Base-by-base conservation (phyloP, 805 yeast species). In the Yarrowia yakushimensis region DNA sequence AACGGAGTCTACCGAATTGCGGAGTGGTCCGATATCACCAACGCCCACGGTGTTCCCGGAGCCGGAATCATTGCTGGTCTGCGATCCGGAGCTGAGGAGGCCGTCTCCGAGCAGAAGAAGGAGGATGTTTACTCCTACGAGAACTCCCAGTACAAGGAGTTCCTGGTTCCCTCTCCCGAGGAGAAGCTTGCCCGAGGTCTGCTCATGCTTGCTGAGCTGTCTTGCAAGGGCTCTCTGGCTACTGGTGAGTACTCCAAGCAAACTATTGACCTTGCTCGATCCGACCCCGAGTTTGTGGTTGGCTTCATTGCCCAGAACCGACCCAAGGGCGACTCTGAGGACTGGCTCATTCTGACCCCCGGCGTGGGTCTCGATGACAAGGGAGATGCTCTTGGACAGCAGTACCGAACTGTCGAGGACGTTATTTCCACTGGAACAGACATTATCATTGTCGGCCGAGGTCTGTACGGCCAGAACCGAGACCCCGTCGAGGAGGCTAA, bases 361-460 rank as follows among this genome's bases (percentile, higher is more conserved):
- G 99, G 99, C 65, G 99, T 94, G 39, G 98, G 98, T 2, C 81
- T 94, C 60, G 99, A 93, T 72, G 98, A 93, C 72, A 94, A 87
- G 73, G 97, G 98, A 15, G 99, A 94, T 73, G 84, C 86, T 1
- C 80, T 94, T 65, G 99, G 99, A 23, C 99, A 94, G 75, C 98
- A 94, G 76, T 94, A 94, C 75, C 82, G 99, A 74, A 85, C 97
- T 5, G 98, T 93, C 3, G 84, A 83, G 66, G 90, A 88, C 65
- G 99, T 91, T 23, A 79, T 93, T 12, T 71, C 82, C 13, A 83
- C 87, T 1, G 98, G 98, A n/a, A 82, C 96, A 1, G 99, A 94
- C 73, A 82, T 94, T 59, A 92, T 94, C 64, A 94, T 94, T 73
- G 99, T 94, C n/a, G 99, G 99, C 11, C 84, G 99, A 76, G 99